Evolutionary conservation across 257 asterid genomes (phyloP).

Genomic region (Scutellaria barbata): DNA sequence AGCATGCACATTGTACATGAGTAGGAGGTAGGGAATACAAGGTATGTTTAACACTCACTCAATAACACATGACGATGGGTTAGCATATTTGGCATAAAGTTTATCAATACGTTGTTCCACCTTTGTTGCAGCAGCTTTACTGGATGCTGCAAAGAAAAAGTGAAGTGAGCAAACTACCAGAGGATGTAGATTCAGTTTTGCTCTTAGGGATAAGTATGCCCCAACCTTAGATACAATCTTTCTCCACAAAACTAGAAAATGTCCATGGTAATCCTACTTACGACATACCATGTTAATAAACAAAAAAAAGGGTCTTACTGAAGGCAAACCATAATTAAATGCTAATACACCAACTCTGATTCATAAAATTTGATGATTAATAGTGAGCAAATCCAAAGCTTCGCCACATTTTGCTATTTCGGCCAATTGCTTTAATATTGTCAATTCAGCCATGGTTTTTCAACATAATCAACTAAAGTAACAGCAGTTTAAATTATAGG

Average conservation of each 20-base stretch:
- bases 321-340: constrained; percentile 8
- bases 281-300: neutral
- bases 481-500: neutral
- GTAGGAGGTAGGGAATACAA: too few relatives aligned
- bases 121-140: constrained; percentile 75
- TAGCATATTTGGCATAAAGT: constrained; percentile 63
- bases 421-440: too few relatives aligned
- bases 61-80: constrained; percentile 52
- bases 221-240: neutral
- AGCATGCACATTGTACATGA: neutral
- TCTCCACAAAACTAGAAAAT: neutral
- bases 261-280: neutral
- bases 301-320: neutral
- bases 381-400: too few relatives aligned
- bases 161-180: constrained; percentile 12
- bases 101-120: constrained; percentile 68
- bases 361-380: neutral
- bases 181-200: constrained; percentile 8
- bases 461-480: constrained; percentile 21
- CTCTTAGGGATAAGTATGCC: constrained; percentile 7
- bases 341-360: constrained; percentile 9
- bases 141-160: constrained; percentile 54
- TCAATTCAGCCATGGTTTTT: too few relatives aligned
- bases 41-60: constrained; percentile 59
- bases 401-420: too few relatives aligned